These are phyloP conservation scores for Saccharomyces kudriavzevii DNA, from an alignment of 805 yeast genomes.

Conservation along the genomic window DNA sequence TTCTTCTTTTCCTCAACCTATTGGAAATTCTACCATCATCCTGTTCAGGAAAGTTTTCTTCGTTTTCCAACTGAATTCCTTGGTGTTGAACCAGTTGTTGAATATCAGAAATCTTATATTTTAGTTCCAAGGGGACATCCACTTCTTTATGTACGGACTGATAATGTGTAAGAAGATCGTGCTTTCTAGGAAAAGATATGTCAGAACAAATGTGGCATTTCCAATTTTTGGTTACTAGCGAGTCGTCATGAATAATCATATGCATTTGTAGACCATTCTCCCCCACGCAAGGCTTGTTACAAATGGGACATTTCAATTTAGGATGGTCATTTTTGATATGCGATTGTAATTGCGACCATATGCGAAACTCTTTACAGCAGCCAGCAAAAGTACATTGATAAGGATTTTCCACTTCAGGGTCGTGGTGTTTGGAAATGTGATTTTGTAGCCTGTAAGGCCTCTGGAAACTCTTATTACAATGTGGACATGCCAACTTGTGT, in stretches of 20 bases:
- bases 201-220: slow-evolving; percentile 48
- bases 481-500: slow-evolving; percentile 43
- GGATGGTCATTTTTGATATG: slow-evolving; percentile 73
- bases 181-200: slow-evolving; percentile 46
- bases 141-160: slow-evolving; percentile 34
- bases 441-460: slow-evolving; percentile 57
- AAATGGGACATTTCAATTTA: slow-evolving; percentile 50
- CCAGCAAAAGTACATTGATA: slow-evolving; percentile 57
- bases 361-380: slow-evolving; percentile 52
- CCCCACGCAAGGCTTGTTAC: slow-evolving; percentile 70
- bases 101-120: not conserved
- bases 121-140: slow-evolving; percentile 8
- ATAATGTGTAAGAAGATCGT: slow-evolving; percentile 51
- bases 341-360: slow-evolving; percentile 64
- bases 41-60: not conserved
- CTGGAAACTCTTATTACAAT: slow-evolving; percentile 57
- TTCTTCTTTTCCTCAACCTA: slow-evolving; percentile 1
- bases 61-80: not conserved
- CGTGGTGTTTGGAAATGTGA: slow-evolving; percentile 63
- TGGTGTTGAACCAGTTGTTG: not conserved
- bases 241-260: slow-evolving; percentile 59
- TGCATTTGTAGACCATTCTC: slow-evolving; percentile 63
- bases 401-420: slow-evolving; percentile 30
- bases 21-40: not conserved
- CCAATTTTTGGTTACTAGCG: slow-evolving; percentile 51